phyloP scores from a whole-genome alignment of 768 basidiomycete species.

The Serendipita sp. region DNA sequence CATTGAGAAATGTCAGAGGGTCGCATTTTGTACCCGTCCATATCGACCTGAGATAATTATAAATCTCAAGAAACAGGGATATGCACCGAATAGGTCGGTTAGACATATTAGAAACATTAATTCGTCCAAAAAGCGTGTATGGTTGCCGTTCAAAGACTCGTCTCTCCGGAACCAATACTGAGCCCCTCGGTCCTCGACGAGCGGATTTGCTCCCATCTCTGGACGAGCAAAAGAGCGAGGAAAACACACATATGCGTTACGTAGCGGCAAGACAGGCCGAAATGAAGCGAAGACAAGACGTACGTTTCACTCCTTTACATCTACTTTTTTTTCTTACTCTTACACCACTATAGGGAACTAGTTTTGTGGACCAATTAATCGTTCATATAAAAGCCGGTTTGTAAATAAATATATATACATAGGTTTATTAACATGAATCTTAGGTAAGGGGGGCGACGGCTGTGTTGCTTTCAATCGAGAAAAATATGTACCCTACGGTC shows the following conservation, averaged over 20 bases:
- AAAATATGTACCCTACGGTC: conserved; percentile 66
- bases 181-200: neutral
- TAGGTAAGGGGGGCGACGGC: conserved; percentile 79
- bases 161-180: neutral
- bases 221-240: neutral
- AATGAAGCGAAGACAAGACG: conserved; percentile 20
- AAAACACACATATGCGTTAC: neutral
- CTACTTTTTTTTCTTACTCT: neutral
- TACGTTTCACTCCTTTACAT: conserved; percentile 10
- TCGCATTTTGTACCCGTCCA: neutral
- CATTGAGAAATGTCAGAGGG: neutral
- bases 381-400: conserved; percentile 64
- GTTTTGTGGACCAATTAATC: conserved; percentile 68
- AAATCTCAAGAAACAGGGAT: neutral
- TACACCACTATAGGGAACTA: conserved; percentile 37
- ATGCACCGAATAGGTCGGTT: neutral
- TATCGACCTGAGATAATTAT: neutral
- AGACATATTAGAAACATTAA: neutral
- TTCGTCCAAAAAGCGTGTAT: neutral
- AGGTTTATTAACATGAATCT: neutral
- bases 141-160: neutral
- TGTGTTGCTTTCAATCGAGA: conserved; percentile 89
- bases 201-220: neutral
- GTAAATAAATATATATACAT: conserved; percentile 4
- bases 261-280: conserved; percentile 8